These are phyloP conservation scores for Colletotrichum acutatum DNA, from an alignment of 2,329 filamentous ascomycete genomes.

Conservation along the genomic window DNA sequence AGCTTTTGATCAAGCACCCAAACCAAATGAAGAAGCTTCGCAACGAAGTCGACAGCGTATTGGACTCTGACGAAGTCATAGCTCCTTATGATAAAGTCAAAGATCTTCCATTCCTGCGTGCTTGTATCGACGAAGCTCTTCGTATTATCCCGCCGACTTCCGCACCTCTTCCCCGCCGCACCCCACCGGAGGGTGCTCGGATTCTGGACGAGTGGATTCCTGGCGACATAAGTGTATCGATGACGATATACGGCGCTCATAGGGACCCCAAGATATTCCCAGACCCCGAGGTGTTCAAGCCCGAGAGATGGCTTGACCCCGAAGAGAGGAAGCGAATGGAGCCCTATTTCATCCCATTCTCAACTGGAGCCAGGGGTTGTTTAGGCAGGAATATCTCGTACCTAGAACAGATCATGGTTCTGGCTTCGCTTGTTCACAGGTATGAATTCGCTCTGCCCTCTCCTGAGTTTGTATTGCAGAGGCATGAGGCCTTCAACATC, in stretches of 20 bases:
- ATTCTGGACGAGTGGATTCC: conserved; percentile 58
- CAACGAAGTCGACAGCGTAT: conserved; percentile 57
- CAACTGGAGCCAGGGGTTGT: conserved; percentile 38
- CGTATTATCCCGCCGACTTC: conserved; percentile 56
- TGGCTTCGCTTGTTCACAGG: conserved; percentile 41
- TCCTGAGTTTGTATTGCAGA: too few relatives aligned
- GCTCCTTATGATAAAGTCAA: conserved; percentile 62
- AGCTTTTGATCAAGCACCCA: conserved; percentile 61
- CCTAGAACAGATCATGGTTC: conserved; percentile 57
- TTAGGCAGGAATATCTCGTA: conserved; percentile 49
- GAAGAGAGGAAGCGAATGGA: conserved; percentile 51
- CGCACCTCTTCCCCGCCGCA: conserved; percentile 54
- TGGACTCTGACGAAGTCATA: conserved; percentile 55
- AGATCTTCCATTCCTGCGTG: conserved; percentile 62
- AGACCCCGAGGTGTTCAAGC: conserved; percentile 41
- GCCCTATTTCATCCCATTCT: conserved; percentile 52
- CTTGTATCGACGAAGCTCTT: conserved; percentile 61
- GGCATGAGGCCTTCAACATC: too few relatives aligned
- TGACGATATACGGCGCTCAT: conserved; percentile 45
- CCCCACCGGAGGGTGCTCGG: conserved; percentile 53
- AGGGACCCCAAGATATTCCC: conserved; percentile 17
- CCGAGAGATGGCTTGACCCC: conserved; percentile 47
- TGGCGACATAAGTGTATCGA: conserved; percentile 54
- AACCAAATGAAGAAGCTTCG: conserved; percentile 50
- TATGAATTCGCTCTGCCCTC: too few relatives aligned